A percentile compares a stretch with the other conserved stretches of the same genome.
Evolutionary conservation across 2,329 filamentous ascomycete genomes (phyloP).

Genomic region (Diaporthe eres): DNA sequence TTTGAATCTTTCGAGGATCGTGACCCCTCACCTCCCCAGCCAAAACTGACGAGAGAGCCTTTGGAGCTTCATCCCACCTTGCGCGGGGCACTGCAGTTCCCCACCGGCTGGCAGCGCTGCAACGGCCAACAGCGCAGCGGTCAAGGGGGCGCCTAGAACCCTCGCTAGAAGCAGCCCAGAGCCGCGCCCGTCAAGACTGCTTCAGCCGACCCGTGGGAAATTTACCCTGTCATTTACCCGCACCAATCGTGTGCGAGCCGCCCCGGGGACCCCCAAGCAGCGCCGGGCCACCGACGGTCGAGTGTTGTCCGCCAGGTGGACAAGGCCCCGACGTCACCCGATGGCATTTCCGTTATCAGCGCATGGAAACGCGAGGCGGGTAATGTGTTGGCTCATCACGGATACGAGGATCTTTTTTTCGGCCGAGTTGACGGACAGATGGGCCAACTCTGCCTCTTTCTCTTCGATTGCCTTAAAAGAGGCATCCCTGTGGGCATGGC

Average conservation of each 20-base stretch:
- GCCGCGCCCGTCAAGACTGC: slow-evolving; percentile 5
- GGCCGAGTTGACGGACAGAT: neutral
- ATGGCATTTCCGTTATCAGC: neutral
- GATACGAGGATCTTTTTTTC: slow-evolving; percentile 2
- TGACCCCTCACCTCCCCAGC: slow-evolving; percentile 16
- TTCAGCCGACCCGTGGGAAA: neutral
- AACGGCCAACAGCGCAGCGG: neutral
- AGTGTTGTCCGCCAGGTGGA: slow-evolving; percentile 25
- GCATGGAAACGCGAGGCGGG: slow-evolving; percentile 7
- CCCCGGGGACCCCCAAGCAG: neutral
- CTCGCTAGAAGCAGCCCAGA: neutral
- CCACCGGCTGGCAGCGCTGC: slow-evolving; percentile 13
- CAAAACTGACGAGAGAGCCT: neutral
- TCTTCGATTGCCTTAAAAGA: neutral
- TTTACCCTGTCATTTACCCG: slow-evolving; percentile 24
- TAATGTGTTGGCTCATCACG: slow-evolving; percentile 21
- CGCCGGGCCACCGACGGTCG: neutral
- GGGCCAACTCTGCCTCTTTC: neutral
- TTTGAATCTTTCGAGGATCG: slow-evolving; percentile 22
- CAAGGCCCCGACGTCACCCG: slow-evolving; percentile 28
- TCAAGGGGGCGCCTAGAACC: slow-evolving; percentile 3
- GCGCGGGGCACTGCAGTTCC: slow-evolving; percentile 7
- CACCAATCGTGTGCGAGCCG: slow-evolving; percentile 15
- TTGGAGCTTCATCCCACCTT: slow-evolving; percentile 15
- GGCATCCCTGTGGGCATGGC: neutral